Percentiles rank a stretch among this genome's conserved stretches.
Conservation (phyloP, 148 eudicot species). For the Bassia scoparia region DNA sequence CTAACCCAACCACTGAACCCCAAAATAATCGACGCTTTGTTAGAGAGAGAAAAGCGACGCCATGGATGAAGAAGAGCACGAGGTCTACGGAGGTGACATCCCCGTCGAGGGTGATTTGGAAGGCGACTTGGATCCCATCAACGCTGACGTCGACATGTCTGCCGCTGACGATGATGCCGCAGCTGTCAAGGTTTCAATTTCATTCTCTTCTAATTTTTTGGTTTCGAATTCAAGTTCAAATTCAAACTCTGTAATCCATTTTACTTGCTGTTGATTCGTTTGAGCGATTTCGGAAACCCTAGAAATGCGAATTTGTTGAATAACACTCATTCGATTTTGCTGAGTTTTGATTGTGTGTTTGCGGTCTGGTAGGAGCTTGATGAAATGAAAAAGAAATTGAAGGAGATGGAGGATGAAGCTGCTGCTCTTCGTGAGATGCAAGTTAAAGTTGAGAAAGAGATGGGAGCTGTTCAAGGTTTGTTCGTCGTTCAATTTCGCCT, state of each 20-base stretch:
- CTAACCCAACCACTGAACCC: background rate
- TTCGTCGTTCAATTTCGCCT: background rate
- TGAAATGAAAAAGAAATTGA: slow-evolving; percentile 87
- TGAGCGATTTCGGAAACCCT: slow-evolving; percentile 15
- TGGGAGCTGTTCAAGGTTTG: slow-evolving; percentile 86
- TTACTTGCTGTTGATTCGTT: background rate
- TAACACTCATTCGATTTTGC: no score
- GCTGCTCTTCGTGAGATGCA: slow-evolving; percentile 98
- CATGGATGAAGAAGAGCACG: slow-evolving; percentile 92
- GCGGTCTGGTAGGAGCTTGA: slow-evolving; percentile 56
- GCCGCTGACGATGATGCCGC: slow-evolving; percentile 72
- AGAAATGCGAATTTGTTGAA: background rate
- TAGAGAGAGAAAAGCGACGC: background rate
- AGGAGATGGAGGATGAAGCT: slow-evolving; percentile 98
- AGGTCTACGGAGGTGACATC: slow-evolving; percentile 89
- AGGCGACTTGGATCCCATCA: slow-evolving; percentile 35
- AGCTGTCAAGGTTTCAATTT: slow-evolving; percentile 60
- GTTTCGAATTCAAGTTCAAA: background rate
- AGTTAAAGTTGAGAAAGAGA: slow-evolving; percentile 91
- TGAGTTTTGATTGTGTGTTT: background rate
- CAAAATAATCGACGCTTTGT: background rate
- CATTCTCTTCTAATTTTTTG: background rate
- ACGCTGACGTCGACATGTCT: slow-evolving; percentile 63
- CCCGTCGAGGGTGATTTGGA: slow-evolving; percentile 72
- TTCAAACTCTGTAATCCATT: background rate